Evolutionary conservation across 2,329 filamentous ascomycete species (phyloP).

Genomic region (Pseudovirgaria hyperparasitica): DNA sequence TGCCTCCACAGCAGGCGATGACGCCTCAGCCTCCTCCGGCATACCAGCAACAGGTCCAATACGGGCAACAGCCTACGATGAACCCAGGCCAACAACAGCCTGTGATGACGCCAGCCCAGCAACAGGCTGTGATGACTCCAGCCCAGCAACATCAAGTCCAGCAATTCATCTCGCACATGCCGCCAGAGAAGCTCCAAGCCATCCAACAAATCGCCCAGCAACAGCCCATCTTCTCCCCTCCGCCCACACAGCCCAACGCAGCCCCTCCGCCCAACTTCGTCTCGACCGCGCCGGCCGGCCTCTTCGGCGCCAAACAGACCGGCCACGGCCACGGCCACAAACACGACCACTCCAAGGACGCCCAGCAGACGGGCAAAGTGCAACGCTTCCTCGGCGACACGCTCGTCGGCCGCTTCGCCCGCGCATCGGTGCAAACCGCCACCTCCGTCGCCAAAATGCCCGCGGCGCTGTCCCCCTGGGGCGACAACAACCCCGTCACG

Average conservation of each 20-base stretch:
- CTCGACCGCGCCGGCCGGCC: slow-evolving; percentile 12
- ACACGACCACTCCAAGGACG: slow-evolving; percentile 12
- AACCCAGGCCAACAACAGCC: slow-evolving; percentile 16
- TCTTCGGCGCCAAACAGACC: slow-evolving; percentile 13
- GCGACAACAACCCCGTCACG: slow-evolving; percentile 27
- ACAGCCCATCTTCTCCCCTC: slow-evolving; percentile 7
- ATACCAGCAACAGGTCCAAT: background rate
- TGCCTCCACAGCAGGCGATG: slow-evolving; percentile 4
- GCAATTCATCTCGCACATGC: slow-evolving; percentile 16
- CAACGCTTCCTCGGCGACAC: slow-evolving; percentile 25
- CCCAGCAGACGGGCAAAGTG: slow-evolving; percentile 15
- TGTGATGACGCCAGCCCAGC: too few species aligned
- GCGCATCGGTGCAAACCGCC: slow-evolving; percentile 20
- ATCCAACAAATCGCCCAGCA: slow-evolving; percentile 18
- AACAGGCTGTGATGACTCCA: slow-evolving; percentile 12
- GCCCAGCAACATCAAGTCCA: slow-evolving; percentile 18
- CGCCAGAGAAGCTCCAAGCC: slow-evolving; percentile 18
- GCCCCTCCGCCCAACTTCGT: slow-evolving; percentile 9
- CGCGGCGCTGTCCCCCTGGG: slow-evolving; percentile 21
- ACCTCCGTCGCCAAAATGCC: slow-evolving; percentile 22
- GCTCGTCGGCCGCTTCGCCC: slow-evolving; percentile 21
- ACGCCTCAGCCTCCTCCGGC: slow-evolving; percentile 9
- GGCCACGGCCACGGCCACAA: slow-evolving; percentile 7
- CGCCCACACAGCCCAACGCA: slow-evolving; percentile 6
- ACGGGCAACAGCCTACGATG: slow-evolving; percentile 12